phyloP scores from a whole-genome alignment of 345 rosid species.

The Acer negundo region DNA sequence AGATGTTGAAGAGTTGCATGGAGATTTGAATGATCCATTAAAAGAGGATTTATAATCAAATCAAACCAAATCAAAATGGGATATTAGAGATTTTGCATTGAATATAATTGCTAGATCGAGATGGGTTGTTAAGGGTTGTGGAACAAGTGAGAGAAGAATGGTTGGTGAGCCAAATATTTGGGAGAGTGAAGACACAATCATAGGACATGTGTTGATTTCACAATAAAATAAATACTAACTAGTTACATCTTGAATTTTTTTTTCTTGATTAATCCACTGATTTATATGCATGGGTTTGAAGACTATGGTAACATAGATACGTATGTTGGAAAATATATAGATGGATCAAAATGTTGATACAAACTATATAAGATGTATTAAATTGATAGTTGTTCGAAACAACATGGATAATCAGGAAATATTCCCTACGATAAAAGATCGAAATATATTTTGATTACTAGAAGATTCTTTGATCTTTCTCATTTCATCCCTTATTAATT shows the following conservation, averaged over 20 bases:
- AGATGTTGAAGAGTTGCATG: not conserved
- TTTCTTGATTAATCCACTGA: too few species aligned
- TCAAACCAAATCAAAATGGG: not conserved
- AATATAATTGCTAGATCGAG: not conserved
- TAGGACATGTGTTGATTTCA: slow-evolving; percentile 22
- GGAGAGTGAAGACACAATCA: slow-evolving; percentile 21
- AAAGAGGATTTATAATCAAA: not conserved
- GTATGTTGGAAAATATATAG: not conserved
- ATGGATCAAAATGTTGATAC: too few species aligned
- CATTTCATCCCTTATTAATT: too few species aligned
- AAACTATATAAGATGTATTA: too few species aligned
- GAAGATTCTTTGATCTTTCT: too few species aligned
- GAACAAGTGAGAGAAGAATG: slow-evolving; percentile 27
- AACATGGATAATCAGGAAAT: too few species aligned
- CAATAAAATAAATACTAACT: not conserved
- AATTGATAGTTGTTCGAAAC: too few species aligned
- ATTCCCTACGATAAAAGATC: too few species aligned
- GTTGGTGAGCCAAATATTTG: slow-evolving; percentile 27
- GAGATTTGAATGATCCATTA: slow-evolving; percentile 8
- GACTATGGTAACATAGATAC: not conserved
- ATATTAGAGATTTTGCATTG: slow-evolving; percentile 2
- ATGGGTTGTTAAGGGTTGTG: slow-evolving; percentile 25
- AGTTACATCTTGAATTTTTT: not conserved
- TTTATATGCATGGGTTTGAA: too few species aligned
- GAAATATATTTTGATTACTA: too few species aligned